These are phyloP conservation scores for Colletotrichum cordylinicola DNA, from an alignment of 2,329 filamentous ascomycete genomes.

Conservation along the genomic window DNA sequence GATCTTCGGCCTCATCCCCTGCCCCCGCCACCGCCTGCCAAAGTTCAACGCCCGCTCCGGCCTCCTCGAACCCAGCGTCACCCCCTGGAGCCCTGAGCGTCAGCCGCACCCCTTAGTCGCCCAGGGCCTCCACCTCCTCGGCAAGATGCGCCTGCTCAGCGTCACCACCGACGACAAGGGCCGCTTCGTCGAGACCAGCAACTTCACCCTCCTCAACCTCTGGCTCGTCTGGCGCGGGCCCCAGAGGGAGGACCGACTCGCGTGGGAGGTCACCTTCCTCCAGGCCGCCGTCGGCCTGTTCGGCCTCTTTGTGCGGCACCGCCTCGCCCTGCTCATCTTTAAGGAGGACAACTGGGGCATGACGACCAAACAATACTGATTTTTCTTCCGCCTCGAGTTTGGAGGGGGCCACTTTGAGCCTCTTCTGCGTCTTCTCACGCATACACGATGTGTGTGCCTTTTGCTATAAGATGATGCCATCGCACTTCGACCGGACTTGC, in stretches of 20 bases:
- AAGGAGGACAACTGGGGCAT: constrained; percentile 79
- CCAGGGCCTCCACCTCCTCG: constrained; percentile 70
- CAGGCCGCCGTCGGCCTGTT: constrained; percentile 79
- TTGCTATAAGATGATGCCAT: background rate
- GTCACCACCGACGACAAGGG: constrained; percentile 73
- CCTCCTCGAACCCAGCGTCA: constrained; percentile 84
- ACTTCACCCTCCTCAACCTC: constrained; percentile 92
- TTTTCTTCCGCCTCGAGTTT: background rate
- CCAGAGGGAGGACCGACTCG: constrained; percentile 83
- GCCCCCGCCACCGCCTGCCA: constrained; percentile 90
- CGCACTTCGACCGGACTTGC: background rate
- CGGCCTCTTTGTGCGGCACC: constrained; percentile 85
- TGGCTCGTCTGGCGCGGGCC: constrained; percentile 97
- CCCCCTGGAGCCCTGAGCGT: constrained; percentile 70
- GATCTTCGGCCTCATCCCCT: constrained; percentile 87
- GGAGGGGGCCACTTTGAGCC: background rate
- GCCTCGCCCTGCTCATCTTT: constrained; percentile 86
- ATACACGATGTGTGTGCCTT: background rate
- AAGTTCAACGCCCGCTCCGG: constrained; percentile 86
- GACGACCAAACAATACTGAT: constrained; percentile 18
- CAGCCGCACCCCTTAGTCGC: constrained; percentile 73
- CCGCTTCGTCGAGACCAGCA: constrained; percentile 79
- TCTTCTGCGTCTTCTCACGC: background rate
- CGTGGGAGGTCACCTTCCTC: constrained; percentile 79
- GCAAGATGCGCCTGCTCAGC: constrained; percentile 65